phyloP scores from a whole-genome alignment of 2,329 filamentous ascomycete genomes.

The Aspergillus sp. region DNA sequence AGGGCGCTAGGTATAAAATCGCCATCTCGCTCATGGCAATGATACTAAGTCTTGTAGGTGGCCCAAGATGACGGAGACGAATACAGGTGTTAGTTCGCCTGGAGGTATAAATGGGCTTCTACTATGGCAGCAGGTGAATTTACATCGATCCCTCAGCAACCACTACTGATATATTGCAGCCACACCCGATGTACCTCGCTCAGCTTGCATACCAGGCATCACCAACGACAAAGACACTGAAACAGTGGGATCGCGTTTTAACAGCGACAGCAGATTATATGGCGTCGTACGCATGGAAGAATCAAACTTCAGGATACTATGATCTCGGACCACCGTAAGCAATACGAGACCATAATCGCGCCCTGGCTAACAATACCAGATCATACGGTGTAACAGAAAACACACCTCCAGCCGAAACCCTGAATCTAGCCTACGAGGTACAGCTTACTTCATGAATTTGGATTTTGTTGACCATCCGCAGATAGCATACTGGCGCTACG shows the following conservation, averaged over 20 bases:
- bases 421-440: slow-evolving; percentile 18
- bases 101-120: slow-evolving; percentile 17
- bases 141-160: not conserved
- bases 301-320: slow-evolving; percentile 13
- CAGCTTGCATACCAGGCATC: slow-evolving; percentile 12
- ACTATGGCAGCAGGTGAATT: slow-evolving; percentile 16
- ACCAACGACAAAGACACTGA: slow-evolving; percentile 5
- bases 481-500: slow-evolving; percentile 18
- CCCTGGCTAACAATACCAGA: not conserved
- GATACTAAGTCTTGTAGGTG: slow-evolving; percentile 1
- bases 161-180: not conserved
- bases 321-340: slow-evolving; percentile 18
- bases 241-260: slow-evolving; percentile 12
- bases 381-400: slow-evolving; percentile 18
- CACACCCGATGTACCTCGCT: slow-evolving; percentile 18
- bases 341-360: too few relatives aligned
- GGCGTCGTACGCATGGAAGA: slow-evolving; percentile 17
- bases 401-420: slow-evolving; percentile 9
- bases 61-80: slow-evolving; percentile 19
- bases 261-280: slow-evolving; percentile 16
- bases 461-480: not conserved
- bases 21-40: not conserved
- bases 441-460: not conserved
- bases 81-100: slow-evolving; percentile 15
- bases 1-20: slow-evolving; percentile 10